These are phyloP conservation scores for Chlorella vulgaris DNA, from an alignment of 139 green algal genomes.

Conservation along the genomic window DNA sequence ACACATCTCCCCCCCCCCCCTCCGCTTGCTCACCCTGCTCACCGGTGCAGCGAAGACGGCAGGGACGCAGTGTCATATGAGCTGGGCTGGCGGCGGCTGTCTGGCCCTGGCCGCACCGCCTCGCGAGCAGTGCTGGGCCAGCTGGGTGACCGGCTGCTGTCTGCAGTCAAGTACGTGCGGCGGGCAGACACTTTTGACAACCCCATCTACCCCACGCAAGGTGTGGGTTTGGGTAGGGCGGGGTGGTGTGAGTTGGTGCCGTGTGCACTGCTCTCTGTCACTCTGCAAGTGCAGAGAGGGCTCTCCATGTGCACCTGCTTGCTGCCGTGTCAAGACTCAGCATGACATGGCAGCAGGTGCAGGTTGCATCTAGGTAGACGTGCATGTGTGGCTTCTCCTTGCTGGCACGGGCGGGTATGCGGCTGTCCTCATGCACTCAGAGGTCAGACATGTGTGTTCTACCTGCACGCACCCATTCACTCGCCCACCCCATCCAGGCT, in stretches of 20 bases:
- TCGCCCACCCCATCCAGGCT: constrained; percentile 31
- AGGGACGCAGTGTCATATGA: constrained; percentile 66
- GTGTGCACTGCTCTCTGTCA: neutral
- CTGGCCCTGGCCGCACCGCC: constrained; percentile 49
- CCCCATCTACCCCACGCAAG: constrained; percentile 23
- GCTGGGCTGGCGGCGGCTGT: constrained; percentile 68
- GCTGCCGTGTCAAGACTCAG: too few relatives aligned
- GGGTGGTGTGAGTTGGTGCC: neutral
- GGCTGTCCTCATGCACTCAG: neutral
- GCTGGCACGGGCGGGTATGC: too few relatives aligned
- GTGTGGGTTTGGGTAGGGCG: neutral
- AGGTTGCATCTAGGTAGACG: too few relatives aligned
- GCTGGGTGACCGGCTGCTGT: constrained; percentile 73
- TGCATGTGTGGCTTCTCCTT: too few relatives aligned
- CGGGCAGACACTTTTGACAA: constrained; percentile 34
- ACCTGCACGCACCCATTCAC: neutral
- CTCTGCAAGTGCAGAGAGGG: neutral
- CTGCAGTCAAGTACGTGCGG: constrained; percentile 58
- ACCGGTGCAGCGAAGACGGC: constrained; percentile 51
- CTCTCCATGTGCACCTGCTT: too few relatives aligned
- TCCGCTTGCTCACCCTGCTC: too few relatives aligned
- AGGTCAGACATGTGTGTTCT: neutral
- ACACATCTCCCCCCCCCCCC: too few relatives aligned
- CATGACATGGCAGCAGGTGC: too few relatives aligned
- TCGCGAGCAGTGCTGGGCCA: constrained; percentile 58